Conservation (phyloP, 192 early-diverging fungal species). For the Chytriomyces sp. region DNA sequence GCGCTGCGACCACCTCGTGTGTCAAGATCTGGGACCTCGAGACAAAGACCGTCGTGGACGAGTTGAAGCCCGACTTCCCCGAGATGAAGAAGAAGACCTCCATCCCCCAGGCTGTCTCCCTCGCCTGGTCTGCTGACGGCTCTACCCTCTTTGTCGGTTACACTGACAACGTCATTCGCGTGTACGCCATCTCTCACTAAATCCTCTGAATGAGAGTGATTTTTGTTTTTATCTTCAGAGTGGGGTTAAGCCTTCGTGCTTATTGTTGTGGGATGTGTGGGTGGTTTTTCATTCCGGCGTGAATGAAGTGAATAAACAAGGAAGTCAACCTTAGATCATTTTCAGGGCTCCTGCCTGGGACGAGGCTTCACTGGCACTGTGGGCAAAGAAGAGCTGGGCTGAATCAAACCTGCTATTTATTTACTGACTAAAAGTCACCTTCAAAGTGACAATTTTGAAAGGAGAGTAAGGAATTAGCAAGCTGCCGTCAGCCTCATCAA, state of each 20-base stretch:
- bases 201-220: not conserved
- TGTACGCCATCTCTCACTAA: constrained; percentile 46
- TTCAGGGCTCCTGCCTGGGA: too few relatives aligned
- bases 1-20: constrained; percentile 90
- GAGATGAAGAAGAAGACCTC: constrained; percentile 65
- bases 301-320: not conserved
- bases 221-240: not conserved
- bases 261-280: not conserved
- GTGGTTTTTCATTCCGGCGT: not conserved
- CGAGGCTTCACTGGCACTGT: too few relatives aligned
- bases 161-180: constrained; percentile 85
- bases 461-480: constrained; percentile 28
- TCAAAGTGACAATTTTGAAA: constrained; percentile 42
- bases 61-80: constrained; percentile 57
- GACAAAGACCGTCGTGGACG: constrained; percentile 95
- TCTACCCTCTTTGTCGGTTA: constrained; percentile 97
- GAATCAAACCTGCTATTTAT: too few relatives aligned
- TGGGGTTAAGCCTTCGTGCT: not conserved
- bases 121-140: constrained; percentile 99
- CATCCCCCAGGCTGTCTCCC: constrained; percentile 88
- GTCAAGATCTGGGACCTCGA: constrained; percentile 99
- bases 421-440: too few relatives aligned
- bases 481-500: constrained; percentile 12
- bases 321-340: not conserved
- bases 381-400: too few relatives aligned